These are phyloP conservation scores for Rosellinia necatrix DNA, from an alignment of 2,329 filamentous ascomycete genomes.

Conservation along the genomic window DNA sequence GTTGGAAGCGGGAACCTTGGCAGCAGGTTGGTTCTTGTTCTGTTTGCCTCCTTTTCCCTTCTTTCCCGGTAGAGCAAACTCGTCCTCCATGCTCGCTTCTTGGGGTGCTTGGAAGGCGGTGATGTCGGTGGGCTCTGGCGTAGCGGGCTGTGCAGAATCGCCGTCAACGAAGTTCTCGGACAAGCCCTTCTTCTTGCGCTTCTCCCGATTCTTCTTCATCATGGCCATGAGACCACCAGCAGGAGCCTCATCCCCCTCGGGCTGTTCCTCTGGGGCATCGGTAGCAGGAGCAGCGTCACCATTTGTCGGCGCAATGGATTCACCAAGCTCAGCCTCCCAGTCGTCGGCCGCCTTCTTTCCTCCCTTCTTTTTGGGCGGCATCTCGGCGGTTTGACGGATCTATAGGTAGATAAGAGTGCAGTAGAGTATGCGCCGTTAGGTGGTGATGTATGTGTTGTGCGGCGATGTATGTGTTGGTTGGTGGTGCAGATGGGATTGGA, in stretches of 20 bases:
- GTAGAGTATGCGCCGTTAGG: background rate
- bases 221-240: constrained; percentile 77
- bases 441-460: too few species aligned
- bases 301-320: constrained; percentile 68
- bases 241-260: constrained; percentile 60
- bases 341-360: constrained; percentile 86
- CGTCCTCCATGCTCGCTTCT: constrained; percentile 83
- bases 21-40: constrained; percentile 48
- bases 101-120: constrained; percentile 72
- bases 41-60: constrained; percentile 64
- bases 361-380: constrained; percentile 94
- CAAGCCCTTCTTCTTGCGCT: constrained; percentile 87
- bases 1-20: constrained; percentile 38
- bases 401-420: background rate
- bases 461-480: too few species aligned
- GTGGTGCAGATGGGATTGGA: background rate
- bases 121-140: constrained; percentile 41
- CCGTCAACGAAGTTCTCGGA: constrained; percentile 75
- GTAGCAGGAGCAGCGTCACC: constrained; percentile 40
- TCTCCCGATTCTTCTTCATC: constrained; percentile 80
- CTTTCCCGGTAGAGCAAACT: constrained; percentile 83
- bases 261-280: constrained; percentile 53
- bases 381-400: constrained; percentile 49
- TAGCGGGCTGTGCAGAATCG: constrained; percentile 57
- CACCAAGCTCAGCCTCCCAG: constrained; percentile 93